phyloP scores from a whole-genome alignment of 2,329 filamentous ascomycete species.

The Cladophialophora chaetospira region DNA sequence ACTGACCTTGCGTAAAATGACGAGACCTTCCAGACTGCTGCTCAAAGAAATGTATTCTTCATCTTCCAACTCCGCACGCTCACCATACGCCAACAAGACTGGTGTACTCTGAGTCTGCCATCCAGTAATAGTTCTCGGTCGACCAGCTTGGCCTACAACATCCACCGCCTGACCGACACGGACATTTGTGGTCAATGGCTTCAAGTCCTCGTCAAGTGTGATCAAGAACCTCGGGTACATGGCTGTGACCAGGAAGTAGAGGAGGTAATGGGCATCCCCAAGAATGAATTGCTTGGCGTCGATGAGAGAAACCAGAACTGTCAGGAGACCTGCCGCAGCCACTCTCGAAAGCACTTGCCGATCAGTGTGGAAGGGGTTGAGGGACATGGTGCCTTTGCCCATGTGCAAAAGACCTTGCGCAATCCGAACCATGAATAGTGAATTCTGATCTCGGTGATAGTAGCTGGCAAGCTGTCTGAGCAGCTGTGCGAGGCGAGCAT shows the following conservation, averaged over 20 bases:
- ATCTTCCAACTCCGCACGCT: slow-evolving; percentile 94
- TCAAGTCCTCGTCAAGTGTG: slow-evolving; percentile 90
- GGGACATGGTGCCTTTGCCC: slow-evolving; percentile 95
- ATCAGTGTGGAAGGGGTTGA: slow-evolving; percentile 99
- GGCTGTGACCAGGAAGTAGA: slow-evolving; percentile 95
- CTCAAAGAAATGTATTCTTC: slow-evolving; percentile 94
- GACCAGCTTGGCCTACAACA: slow-evolving; percentile 93
- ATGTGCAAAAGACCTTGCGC: slow-evolving; percentile 97
- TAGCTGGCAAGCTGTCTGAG: slow-evolving; percentile 94
- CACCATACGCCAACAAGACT: slow-evolving; percentile 88
- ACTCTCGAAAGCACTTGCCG: slow-evolving; percentile 93
- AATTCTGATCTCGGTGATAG: slow-evolving; percentile 95
- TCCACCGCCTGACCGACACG: slow-evolving; percentile 97
- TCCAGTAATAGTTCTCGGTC: slow-evolving; percentile 97
- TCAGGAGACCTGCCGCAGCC: slow-evolving; percentile 82
- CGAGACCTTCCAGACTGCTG: slow-evolving; percentile 88
- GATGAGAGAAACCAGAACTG: slow-evolving; percentile 89
- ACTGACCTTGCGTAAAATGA: slow-evolving; percentile 93
- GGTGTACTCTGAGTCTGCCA: slow-evolving; percentile 99
- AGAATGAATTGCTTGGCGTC: slow-evolving; percentile 86
- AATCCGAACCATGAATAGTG: slow-evolving; percentile 98
- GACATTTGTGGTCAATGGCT: slow-evolving; percentile 93
- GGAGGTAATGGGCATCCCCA: slow-evolving; percentile 79
- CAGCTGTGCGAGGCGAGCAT: slow-evolving; percentile 91
- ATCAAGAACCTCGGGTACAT: slow-evolving; percentile 97